Base-by-base conservation (phyloP, 208 protist genomes). In the Leishmania aethiopica region DNA sequence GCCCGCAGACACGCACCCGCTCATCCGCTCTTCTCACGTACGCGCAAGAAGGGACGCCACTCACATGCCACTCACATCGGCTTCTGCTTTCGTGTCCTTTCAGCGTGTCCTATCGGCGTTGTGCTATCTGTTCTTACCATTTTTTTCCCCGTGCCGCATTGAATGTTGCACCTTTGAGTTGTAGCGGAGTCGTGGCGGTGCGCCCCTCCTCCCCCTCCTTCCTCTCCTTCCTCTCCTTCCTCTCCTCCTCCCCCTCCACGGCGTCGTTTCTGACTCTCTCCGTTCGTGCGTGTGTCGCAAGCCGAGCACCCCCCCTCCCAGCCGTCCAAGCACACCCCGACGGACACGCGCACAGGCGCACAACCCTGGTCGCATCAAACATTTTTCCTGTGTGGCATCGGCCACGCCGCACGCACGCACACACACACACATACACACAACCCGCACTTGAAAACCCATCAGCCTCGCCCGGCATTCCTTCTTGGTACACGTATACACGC, bases 381-480 rank as follows among this genome's bases (percentile, higher is more conserved):
- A 75, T 35, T 75, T 19, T 72, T n/a, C 22, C 37, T 75, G 47
- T 40, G 42, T 19, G 32, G 71, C 47, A 75, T 75, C 47, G 47
- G 1, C 71, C 40, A 72, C 67, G 19, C 40, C 19, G 15, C 47
- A 57, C 47, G n/a, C 47, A 57, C 45, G n/a, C n/a, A 0, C 67
- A 69, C 32, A 0, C n/a, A 17, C 35, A 42, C 64, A 0, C n/a
- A 17, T 35, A 42, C 64, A 40, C 35, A 35, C 64, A 42, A 22
- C n/a, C 60, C n/a, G 45, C 7, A 37, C 5, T 66, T 4, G 45
- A 13, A 66, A 66, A 19, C 3, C 0, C 35, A 70, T 8, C 64
- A 1, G n/a, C 35, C 35, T 70, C 8, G 2, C 5, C 35, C 1
- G 64, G 64, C 5, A 25, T 42, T 45, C 17, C n/a, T 70, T 66